A percentile compares a stretch with the other conserved stretches of the same genome.
Evolutionary conservation across 2,329 filamentous ascomycete genomes (phyloP).

Genomic region (Trichoderma endophyticum): DNA sequence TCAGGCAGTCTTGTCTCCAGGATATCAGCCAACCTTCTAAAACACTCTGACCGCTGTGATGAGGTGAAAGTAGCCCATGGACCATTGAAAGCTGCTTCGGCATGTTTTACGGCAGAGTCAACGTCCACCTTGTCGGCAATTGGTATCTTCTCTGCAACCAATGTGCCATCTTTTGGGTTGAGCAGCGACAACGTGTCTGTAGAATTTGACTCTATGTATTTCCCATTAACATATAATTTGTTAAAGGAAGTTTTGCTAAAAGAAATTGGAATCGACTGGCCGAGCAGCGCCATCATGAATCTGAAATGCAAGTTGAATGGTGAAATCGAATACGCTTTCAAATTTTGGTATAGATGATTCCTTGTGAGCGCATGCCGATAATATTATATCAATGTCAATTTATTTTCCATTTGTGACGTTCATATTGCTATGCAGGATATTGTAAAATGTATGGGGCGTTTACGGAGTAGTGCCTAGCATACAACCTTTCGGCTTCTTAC

Average conservation of each 20-base stretch:
- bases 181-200: background rate
- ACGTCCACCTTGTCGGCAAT: background rate
- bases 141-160: slow-evolving; percentile 1
- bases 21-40: background rate
- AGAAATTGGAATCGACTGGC: background rate
- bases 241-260: background rate
- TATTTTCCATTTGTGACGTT: background rate
- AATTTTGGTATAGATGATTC: background rate
- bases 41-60: background rate
- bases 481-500: background rate
- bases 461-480: background rate
- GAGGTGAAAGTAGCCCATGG: background rate
- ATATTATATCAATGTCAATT: background rate
- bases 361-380: background rate
- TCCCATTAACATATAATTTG: background rate
- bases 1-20: background rate
- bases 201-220: background rate
- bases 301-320: background rate
- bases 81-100: background rate
- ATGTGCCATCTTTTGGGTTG: background rate
- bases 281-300: background rate
- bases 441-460: background rate
- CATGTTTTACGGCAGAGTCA: background rate
- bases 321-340: background rate
- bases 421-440: background rate